phyloP scores from a whole-genome alignment of 2,329 filamentous ascomycete species.

The Colletotrichum sansevieriae region DNA sequence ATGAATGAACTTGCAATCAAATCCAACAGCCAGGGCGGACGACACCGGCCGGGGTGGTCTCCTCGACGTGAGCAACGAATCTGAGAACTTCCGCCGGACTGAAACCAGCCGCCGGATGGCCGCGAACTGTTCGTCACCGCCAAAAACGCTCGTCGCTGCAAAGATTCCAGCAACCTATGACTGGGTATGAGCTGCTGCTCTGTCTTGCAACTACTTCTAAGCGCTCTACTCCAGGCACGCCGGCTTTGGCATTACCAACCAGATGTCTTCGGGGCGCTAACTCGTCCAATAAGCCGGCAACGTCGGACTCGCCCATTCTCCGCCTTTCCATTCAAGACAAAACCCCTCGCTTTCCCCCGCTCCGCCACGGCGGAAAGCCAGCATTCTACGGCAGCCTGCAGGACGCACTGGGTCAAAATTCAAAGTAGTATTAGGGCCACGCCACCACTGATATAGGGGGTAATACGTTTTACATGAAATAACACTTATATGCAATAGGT shows the following conservation, averaged over 20 bases:
- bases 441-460: too few species aligned
- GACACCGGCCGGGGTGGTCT: neutral
- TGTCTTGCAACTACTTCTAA: neutral
- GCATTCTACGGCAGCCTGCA: too few species aligned
- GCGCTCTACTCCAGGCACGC: conserved; percentile 6
- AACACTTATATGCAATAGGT: too few species aligned
- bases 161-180: neutral
- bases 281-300: conserved; percentile 6
- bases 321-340: conserved; percentile 14
- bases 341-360: conserved; percentile 4
- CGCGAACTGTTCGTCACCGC: conserved; percentile 2
- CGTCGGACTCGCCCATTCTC: conserved; percentile 21
- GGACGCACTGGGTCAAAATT: too few species aligned
- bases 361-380: conserved; percentile 32
- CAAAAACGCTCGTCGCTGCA: neutral
- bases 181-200: neutral
- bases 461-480: too few species aligned
- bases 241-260: conserved; percentile 10
- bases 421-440: too few species aligned
- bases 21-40: neutral
- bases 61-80: too few species aligned
- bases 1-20: neutral
- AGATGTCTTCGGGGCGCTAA: neutral
- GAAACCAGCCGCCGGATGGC: conserved; percentile 19
- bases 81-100: neutral